phyloP scores from a whole-genome alignment of 2,329 filamentous ascomycete genomes.

The Claviceps citrina region DNA sequence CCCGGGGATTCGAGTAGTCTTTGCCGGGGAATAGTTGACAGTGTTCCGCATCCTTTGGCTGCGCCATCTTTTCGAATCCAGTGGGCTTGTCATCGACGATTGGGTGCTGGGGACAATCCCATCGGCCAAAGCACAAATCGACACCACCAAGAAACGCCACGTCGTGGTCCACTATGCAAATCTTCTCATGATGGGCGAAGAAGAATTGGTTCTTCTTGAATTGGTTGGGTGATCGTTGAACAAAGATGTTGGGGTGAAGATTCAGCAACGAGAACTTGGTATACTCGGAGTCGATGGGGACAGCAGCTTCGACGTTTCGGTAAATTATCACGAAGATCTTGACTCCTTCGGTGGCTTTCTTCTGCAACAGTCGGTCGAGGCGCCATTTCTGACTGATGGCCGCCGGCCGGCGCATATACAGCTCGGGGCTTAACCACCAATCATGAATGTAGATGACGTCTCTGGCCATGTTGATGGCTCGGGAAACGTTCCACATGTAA shows the following conservation, averaged over 20 bases:
- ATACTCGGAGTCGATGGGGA: slow-evolving; percentile 96
- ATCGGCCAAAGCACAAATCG: slow-evolving; percentile 90
- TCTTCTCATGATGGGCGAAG: slow-evolving; percentile 96
- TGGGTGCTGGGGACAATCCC: slow-evolving; percentile 89
- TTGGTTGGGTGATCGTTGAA: slow-evolving; percentile 91
- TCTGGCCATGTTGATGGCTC: slow-evolving; percentile 89
- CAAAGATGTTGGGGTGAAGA: slow-evolving; percentile 88
- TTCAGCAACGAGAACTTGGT: slow-evolving; percentile 94
- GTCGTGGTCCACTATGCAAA: slow-evolving; percentile 93
- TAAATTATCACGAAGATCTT: slow-evolving; percentile 98
- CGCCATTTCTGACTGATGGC: slow-evolving; percentile 98
- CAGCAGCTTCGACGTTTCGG: slow-evolving; percentile 89
- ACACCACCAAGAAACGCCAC: slow-evolving; percentile 92
- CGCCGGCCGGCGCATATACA: slow-evolving; percentile 86
- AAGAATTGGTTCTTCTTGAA: slow-evolving; percentile 99
- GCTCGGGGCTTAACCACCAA: slow-evolving; percentile 94
- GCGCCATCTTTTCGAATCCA: slow-evolving; percentile 66
- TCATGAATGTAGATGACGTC: slow-evolving; percentile 99
- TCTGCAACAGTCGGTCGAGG: slow-evolving; percentile 79
- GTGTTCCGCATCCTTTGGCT: slow-evolving; percentile 76
- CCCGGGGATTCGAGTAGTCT: slow-evolving; percentile 91
- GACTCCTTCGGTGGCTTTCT: slow-evolving; percentile 85
- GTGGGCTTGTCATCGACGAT: slow-evolving; percentile 88
- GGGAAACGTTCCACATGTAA: slow-evolving; percentile 98
- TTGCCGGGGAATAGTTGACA: slow-evolving; percentile 96